Evolutionary conservation across 495 filamentous ascomycete genomes (phyloP), one percentile per base, ranked within the genome.

Genomic region (Lentithecium fluviatile): DNA sequence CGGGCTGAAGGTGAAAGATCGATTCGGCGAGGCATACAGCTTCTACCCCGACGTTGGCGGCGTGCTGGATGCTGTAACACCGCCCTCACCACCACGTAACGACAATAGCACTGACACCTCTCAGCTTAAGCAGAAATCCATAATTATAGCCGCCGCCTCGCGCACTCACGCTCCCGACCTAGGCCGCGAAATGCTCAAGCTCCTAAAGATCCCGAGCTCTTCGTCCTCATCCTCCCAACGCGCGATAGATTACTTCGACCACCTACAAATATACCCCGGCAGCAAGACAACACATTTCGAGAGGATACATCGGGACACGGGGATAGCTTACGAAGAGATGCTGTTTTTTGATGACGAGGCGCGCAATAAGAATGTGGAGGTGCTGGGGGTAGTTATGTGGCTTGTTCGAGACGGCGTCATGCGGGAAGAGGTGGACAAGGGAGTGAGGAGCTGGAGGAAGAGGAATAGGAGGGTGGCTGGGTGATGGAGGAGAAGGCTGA

Each of bases 301-400:
- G 64, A 75, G 78, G 12, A 76, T 98, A 52, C 78, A 87, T 2
- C 82, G 86, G 73, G 74, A 81, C 21, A 89, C 85, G 23, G 83
- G 84, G 46, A 69, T 89, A 17, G 74, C 74, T 47, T 95, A 85
- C 68, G 79, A 83, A 43, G 89, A 97, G 45, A 96, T 97, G 89
- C 69, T 98, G 59, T 98, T 98, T 67, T 98, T 97, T 68, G 93
- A 98, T 66, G 93, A 98, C 63, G 93, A 98, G 81, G 74, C 79
- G 45, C 77, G 93, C 59, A 98, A 98, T 71, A 75, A 80, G 37
- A 89, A 95, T 73, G 93, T 96, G 76, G 85, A 78, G 51, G 74
- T 80, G 58, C 62, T 96, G 51, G 91, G 91, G 1, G 88, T 97
- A 24, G 86, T 85, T 6, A 95, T 95, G 78, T 83, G 82, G 69